Evolutionary conservation across 2,329 filamentous ascomycete genomes (phyloP).

Genomic region (Penicillium polonicum): DNA sequence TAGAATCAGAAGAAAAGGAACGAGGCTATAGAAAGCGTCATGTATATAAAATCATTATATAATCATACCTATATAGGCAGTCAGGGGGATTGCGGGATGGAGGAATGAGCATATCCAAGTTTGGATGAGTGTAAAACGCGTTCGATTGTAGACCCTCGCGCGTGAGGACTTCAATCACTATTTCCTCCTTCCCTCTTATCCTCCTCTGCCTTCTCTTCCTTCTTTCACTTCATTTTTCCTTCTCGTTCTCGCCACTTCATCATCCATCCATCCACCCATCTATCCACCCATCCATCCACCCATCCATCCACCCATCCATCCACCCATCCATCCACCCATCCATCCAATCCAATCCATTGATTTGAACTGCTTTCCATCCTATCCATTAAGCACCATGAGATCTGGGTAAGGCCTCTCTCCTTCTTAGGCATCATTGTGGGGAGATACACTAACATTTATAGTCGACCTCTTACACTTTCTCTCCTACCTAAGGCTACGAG

Average conservation of each 20-base stretch:
- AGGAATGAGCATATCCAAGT: background rate
- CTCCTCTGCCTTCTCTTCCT: too few relatives aligned
- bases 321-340: background rate
- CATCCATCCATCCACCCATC: background rate
- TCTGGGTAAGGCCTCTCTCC: background rate
- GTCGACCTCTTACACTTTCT: background rate
- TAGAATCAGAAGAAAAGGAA: too few relatives aligned
- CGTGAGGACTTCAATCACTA: background rate
- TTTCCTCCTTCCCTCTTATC: background rate
- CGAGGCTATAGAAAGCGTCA: too few relatives aligned
- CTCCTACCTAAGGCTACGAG: too few relatives aligned
- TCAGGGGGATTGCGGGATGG: too few relatives aligned
- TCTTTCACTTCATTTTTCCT: background rate
- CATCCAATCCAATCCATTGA: background rate
- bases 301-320: background rate
- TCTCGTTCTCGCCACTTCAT: background rate
- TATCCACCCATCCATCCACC: background rate
- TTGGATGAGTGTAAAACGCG: background rate
- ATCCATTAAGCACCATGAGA: background rate
- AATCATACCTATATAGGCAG: too few relatives aligned
- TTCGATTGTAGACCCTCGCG: background rate
- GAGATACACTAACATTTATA: background rate
- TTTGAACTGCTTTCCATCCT: background rate
- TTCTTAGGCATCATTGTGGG: background rate
- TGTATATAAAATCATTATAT: too few relatives aligned